Evolutionary conservation across 2,329 filamentous ascomycete genomes (phyloP).

Genomic region (Phialophora chinensis): DNA sequence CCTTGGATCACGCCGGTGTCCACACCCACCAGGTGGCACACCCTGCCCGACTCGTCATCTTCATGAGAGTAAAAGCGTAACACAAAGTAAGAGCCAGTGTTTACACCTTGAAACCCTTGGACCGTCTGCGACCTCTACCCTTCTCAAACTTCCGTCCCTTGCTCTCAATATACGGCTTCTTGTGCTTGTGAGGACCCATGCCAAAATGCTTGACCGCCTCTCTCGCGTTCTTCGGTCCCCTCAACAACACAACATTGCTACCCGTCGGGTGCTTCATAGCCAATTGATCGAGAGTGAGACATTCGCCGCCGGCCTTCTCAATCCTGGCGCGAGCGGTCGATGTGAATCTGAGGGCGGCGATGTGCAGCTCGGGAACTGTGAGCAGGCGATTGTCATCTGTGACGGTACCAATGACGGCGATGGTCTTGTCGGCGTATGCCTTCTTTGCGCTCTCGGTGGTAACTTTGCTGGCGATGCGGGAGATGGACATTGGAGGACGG

Average conservation of each 20-base stretch:
- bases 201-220: slow-evolving; percentile 99
- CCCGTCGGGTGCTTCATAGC: slow-evolving; percentile 94
- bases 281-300: slow-evolving; percentile 94
- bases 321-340: slow-evolving; percentile 94
- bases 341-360: slow-evolving; percentile 96
- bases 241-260: slow-evolving; percentile 94
- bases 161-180: slow-evolving; percentile 97
- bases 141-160: slow-evolving; percentile 99
- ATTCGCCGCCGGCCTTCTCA: slow-evolving; percentile 89
- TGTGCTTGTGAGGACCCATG: slow-evolving; percentile 96
- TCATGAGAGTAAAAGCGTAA: neutral
- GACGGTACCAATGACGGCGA: slow-evolving; percentile 92
- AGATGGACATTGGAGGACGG: slow-evolving; percentile 92
- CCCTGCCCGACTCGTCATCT: neutral
- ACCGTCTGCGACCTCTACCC: slow-evolving; percentile 97
- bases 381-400: slow-evolving; percentile 97
- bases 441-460: slow-evolving; percentile 58
- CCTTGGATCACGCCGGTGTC: neutral
- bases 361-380: slow-evolving; percentile 85
- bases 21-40: neutral
- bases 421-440: slow-evolving; percentile 70
- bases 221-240: slow-evolving; percentile 96
- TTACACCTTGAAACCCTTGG: slow-evolving; percentile 99
- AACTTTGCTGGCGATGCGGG: slow-evolving; percentile 76
- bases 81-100: slow-evolving; percentile 2